Percentiles rank a stretch among this genome's conserved stretches.
These are phyloP conservation scores for Claviceps pazoutovae DNA, from an alignment of 2,329 filamentous ascomycete species.

Conservation along the genomic window DNA sequence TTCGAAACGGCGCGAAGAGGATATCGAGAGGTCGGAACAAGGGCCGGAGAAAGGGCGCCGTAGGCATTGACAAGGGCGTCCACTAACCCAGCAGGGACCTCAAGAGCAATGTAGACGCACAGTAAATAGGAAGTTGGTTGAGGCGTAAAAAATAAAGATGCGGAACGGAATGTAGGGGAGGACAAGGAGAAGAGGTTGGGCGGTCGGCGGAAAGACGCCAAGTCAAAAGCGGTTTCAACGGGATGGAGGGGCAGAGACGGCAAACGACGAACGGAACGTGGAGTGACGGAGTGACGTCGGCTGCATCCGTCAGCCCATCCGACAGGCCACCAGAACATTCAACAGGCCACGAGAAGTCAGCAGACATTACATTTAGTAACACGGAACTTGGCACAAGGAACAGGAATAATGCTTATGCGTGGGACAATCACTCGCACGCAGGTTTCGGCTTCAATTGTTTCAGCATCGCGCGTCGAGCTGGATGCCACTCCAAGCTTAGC, in stretches of 20 bases:
- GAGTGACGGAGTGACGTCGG: not conserved
- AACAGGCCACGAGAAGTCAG: not conserved
- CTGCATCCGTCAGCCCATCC: not conserved
- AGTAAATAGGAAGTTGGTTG: too few relatives aligned
- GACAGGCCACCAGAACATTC: not conserved
- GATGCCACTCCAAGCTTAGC: too few relatives aligned
- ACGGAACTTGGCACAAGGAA: not conserved
- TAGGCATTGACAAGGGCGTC: conserved; percentile 13
- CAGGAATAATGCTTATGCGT: not conserved
- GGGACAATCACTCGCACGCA: not conserved
- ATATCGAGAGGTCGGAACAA: conserved; percentile 18
- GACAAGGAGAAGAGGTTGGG: not conserved
- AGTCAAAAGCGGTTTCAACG: too few relatives aligned
- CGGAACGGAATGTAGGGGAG: not conserved
- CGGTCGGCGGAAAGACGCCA: not conserved
- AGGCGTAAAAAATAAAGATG: not conserved
- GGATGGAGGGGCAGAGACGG: not conserved
- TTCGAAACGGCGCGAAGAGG: conserved; percentile 15
- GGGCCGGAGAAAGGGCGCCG: conserved; percentile 13
- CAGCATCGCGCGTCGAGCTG: too few relatives aligned
- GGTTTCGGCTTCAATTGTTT: not conserved
- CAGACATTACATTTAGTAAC: too few relatives aligned
- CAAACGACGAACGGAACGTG: not conserved
- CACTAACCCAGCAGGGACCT: not conserved
- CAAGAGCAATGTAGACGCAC: not conserved